A percentile compares a stretch with the other conserved stretches of the same genome.
Conservation (phyloP, 1,139 yeast genomes). For the Hyphopichia wangnamkhiaoensis region DNA sequence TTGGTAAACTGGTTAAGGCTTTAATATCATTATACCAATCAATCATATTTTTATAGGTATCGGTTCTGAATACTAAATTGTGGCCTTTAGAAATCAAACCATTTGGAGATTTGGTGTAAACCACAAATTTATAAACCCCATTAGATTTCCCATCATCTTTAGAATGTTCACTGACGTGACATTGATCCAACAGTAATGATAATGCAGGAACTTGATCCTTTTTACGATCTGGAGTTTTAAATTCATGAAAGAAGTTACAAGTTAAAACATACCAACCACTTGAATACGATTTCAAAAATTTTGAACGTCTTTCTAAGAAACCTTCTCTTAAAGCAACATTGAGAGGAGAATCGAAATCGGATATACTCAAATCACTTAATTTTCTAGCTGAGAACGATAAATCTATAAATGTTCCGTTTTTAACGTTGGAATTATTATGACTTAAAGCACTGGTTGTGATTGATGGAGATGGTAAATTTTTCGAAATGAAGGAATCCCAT, state of each 20-base stretch:
- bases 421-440: conserved; percentile 23
- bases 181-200: conserved; percentile 80
- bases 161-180: conserved; percentile 80
- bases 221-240: conserved; percentile 79
- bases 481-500: conserved; percentile 82
- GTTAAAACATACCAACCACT: conserved; percentile 91
- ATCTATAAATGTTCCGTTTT: conserved; percentile 68
- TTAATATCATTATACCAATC: conserved; percentile 83
- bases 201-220: conserved; percentile 85
- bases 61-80: conserved; percentile 91
- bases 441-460: conserved; percentile 33
- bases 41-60: conserved; percentile 73
- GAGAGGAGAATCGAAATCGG: conserved; percentile 69
- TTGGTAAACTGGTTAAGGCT: conserved; percentile 57
- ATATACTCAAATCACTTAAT: conserved; percentile 61
- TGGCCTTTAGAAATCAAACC: conserved; percentile 75
- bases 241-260: conserved; percentile 85
- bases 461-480: conserved; percentile 53
- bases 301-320: conserved; percentile 82
- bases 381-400: conserved; percentile 71
- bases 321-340: conserved; percentile 78
- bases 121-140: conserved; percentile 73
- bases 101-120: conserved; percentile 68
- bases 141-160: conserved; percentile 64
- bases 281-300: conserved; percentile 84